These are phyloP conservation scores for Antarctomyces pellizariae DNA, from an alignment of 495 filamentous ascomycete species.

Conservation along the genomic window DNA sequence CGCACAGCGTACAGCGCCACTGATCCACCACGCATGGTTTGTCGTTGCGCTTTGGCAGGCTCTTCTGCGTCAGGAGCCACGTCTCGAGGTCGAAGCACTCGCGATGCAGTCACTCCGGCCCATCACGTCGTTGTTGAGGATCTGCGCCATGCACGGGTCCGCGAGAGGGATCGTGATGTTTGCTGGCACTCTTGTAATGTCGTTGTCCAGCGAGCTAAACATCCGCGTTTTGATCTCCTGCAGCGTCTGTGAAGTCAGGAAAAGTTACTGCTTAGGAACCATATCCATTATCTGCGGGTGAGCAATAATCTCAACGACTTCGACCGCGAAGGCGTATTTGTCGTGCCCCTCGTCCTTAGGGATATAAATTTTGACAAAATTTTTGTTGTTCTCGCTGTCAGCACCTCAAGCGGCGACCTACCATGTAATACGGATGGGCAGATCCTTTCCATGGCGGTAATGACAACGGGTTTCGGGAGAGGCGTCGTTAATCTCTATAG, in stretches of 20 bases:
- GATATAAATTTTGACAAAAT: constrained; percentile 24
- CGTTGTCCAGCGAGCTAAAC: constrained; percentile 15
- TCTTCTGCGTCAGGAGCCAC: constrained; percentile 39
- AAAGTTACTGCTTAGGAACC: constrained; percentile 15
- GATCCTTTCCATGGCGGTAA: constrained; percentile 45
- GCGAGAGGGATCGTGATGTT: constrained; percentile 47
- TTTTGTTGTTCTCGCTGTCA: constrained; percentile 32
- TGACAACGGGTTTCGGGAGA: constrained; percentile 37
- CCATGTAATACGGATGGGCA: constrained; percentile 48
- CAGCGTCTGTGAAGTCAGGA: constrained; percentile 17
- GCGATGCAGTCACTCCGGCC: constrained; percentile 35
- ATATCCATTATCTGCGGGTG: constrained; percentile 24
- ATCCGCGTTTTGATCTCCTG: constrained; percentile 27
- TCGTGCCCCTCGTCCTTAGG: constrained; percentile 14
- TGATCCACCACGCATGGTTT: constrained; percentile 39
- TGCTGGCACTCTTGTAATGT: constrained; percentile 36
- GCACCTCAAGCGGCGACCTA: constrained; percentile 13
- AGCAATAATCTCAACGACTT: constrained; percentile 29
- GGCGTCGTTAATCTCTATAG: constrained; percentile 38
- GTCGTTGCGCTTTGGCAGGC: constrained; percentile 19
- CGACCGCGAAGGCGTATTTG: constrained; percentile 34
- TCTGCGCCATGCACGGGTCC: constrained; percentile 46
- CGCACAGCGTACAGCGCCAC: constrained; percentile 70
- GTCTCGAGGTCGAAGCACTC: constrained; percentile 81
- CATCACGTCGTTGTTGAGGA: constrained; percentile 51